Base-by-base conservation (phyloP, 805 yeast species). In the Myxozyma monticola region DNA sequence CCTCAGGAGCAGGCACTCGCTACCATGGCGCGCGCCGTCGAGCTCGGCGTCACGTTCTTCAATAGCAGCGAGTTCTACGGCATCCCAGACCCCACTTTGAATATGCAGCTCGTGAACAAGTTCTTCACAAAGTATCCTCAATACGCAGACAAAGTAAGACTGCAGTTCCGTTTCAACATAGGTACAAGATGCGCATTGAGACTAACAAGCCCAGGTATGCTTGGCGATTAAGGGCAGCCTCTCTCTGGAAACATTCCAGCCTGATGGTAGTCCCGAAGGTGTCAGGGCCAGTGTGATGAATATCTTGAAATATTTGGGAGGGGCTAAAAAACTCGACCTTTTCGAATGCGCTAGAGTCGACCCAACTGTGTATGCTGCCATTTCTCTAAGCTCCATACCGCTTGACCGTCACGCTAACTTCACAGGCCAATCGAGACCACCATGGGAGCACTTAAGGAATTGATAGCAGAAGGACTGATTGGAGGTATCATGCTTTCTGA, bases 401-500 rank as follows among this genome's bases (percentile, higher is more conserved):
- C 31, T 10, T 28, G 9, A 14, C 9, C 31, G 14, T 28, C 31
- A 28, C 9, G 31, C 31, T 10, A 14, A 28, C 42, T 39, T 17
- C 20, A 4, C 24, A 75, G 74, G n/a, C 80, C 87, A 0, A 70
- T 80, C 51, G 87, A 80, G 48, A 81, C 81, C 15, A 75, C 83
- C 0, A 71, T 86, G 37, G 69, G 70, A 24, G 76, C 76, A 39
- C 69, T 88, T 47, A 74, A 75, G 49, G 80, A 79, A 49, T 75
- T 73, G 51, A 77, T 85, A 42, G 78, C 82, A 45, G 67, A 72
- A 6, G 95, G 95, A 12, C 72, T 69, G 31, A 74, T 88, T 56
- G 81, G 80, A 37, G 89, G 85, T 14, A 76, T 84, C 46, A 83
- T 95, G 0, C 70, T 89, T 38, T 80, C 88, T 42, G 96, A 89